Base-by-base conservation (phyloP, 306 rosid species). In the Vigna mungo region DNA sequence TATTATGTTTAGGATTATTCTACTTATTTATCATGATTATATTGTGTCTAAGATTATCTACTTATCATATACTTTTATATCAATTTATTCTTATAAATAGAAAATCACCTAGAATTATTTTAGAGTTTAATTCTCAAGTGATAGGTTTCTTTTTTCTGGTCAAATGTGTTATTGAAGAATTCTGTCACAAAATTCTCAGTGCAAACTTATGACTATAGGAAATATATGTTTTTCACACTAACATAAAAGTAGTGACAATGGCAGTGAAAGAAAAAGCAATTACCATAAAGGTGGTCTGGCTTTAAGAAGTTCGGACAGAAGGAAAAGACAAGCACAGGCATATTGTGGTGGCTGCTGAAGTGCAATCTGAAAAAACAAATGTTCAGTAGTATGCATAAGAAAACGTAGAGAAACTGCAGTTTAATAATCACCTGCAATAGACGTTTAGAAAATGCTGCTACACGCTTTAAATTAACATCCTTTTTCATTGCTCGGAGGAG, bases 311-410 rank as follows among this genome's bases (percentile, higher is more conserved):
- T 95, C 99, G 55, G 99, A 95, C 44, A 95, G 93, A 82, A 95
- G 93, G 82, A 95, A 95, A 59, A 95, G 91, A 79, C 92, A 92
- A 37, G 97, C 98, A 71, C 99, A 95, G n/a, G 97, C 90, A 85
- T 84, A 92, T 55, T 92, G 99, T 53, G 99, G 94, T 2, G 96
- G 98, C 86, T 92, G 97, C 82, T 95, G 99, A 80, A 95, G 97
- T 4, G 98, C 92, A 44, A 95, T 76, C 99, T 95, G 96, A 72
- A 58, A 15, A 63, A 64, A 71, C n/a, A 70, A 79, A 41, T 53
- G 37, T 11, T 20, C 41, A 78, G 18, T 17, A 54, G 7, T 72
- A 52, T 67, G 18, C 3, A 68, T 9, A 58, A 8, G 15, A 41
- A 30, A 82, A 15, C n/a, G 47, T 39, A 41, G 69, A 49, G 51